Evolutionary conservation across 305 asterid genomes (phyloP), one percentile per base, ranked within the genome.

Genomic region (Solanum aculeatissimum): DNA sequence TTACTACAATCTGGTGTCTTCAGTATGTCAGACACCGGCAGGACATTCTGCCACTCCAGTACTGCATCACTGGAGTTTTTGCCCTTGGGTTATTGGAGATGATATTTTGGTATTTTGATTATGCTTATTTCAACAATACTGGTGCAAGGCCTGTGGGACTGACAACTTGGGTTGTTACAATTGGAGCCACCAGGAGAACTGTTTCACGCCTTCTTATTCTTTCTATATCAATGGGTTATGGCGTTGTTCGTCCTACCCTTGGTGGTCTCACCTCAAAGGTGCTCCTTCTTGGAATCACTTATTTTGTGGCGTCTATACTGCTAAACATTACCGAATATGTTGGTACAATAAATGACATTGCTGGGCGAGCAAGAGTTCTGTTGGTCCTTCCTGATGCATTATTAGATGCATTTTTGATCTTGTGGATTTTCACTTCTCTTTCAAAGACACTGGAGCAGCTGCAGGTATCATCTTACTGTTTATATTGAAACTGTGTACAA

Each of bases 391-490:
- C 99, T 32, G 96, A 92, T 89, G 98, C 98, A 43, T 88, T 93
- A 70, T 88, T 97, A 90, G 98, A 95, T 84, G 98, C 99, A 21
- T 97, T 97, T 88, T 92, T 97, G 83, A 94, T 97, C 86, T 86
- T 93, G 88, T 97, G 99, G 99, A 94, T 95, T 85, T 97, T 97
- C 90, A 97, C 98, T 83, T 97, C 98, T 84, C 97, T 97, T 87
- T 94, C 99, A 11, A 94, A 90, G 89, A 97, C 98, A 58, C 89
- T 97, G 51, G 98, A 94, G 91, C 98, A 97, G 89, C 91, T 97
- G 78, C 98, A 97, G 99, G 99, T 97, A 90, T 58, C 57, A 80
- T 84, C 18, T 55, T 84, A 21, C 9, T 57, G 11, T 77, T 77
- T 75, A 14, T 49, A 49, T 75, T 75, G 63, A 27, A 27, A 23